A percentile compares a stretch with the other conserved stretches of the same genome.
phyloP scores from a whole-genome alignment of 2,329 filamentous ascomycete species.

The Cordyceps tenuipes region DNA sequence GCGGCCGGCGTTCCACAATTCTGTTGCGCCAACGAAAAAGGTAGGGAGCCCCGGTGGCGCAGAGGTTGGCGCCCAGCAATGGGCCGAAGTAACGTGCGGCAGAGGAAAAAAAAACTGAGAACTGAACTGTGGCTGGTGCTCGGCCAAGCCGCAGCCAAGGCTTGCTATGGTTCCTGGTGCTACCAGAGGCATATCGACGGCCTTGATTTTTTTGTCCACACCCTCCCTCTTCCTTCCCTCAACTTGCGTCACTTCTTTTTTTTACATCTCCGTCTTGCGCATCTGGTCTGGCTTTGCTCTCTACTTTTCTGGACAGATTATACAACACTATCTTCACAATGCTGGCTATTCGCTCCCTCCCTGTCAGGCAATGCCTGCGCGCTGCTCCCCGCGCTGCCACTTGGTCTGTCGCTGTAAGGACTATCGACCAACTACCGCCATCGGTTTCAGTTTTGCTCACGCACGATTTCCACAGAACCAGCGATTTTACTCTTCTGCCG shows the following conservation, averaged over 20 bases:
- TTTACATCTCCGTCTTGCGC: conserved; percentile 16
- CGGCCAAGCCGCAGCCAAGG: conserved; percentile 10
- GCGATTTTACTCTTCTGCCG: conserved; percentile 56
- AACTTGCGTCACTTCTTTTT: conserved; percentile 16
- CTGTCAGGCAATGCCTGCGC: conserved; percentile 70
- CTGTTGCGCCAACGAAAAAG: conserved; percentile 12
- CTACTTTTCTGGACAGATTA: conserved; percentile 15
- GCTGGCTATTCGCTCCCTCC: conserved; percentile 74
- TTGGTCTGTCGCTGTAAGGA: conserved; percentile 28
- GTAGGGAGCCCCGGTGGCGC: conserved; percentile 8
- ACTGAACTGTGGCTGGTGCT: conserved; percentile 10
- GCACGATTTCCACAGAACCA: conserved; percentile 32
- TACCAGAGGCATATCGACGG: conserved; percentile 12
- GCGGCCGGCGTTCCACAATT: conserved; percentile 15
- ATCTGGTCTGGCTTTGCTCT: conserved; percentile 14
- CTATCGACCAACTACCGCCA: conserved; percentile 9
- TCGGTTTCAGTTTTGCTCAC: background rate
- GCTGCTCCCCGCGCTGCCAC: conserved; percentile 49
- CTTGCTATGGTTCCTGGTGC: background rate
- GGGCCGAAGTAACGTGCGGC: background rate
- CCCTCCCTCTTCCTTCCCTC: conserved; percentile 14
- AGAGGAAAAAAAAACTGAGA: background rate
- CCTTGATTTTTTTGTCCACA: conserved; percentile 15
- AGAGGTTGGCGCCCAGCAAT: conserved; percentile 3
- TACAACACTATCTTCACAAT: conserved; percentile 45